Percentiles rank a stretch among this genome's conserved stretches.
Evolutionary conservation across 2,329 filamentous ascomycete species (phyloP).

Genomic region (Aspergillus brasiliensis): DNA sequence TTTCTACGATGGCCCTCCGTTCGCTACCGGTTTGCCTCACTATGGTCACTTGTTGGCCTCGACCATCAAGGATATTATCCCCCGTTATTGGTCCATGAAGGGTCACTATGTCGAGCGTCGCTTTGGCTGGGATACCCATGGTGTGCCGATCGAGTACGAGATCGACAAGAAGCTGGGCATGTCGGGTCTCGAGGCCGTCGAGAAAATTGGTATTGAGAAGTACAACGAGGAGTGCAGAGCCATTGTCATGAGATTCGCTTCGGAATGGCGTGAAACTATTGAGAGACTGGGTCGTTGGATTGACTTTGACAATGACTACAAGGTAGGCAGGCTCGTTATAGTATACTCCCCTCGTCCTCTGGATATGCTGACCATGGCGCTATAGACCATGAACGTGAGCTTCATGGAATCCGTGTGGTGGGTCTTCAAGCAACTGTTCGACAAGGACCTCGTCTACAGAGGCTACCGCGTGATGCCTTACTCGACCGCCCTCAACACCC

Average conservation of each 20-base stretch:
- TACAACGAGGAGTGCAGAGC: slow-evolving; percentile 91
- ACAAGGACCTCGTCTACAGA: slow-evolving; percentile 86
- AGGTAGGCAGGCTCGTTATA: slow-evolving; percentile 53
- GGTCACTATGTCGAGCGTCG: slow-evolving; percentile 88
- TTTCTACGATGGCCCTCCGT: slow-evolving; percentile 88
- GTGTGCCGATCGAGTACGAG: slow-evolving; percentile 92
- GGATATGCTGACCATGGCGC: slow-evolving; percentile 7
- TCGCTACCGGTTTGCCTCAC: slow-evolving; percentile 70
- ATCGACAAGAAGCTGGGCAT: slow-evolving; percentile 96
- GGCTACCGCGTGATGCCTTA: slow-evolving; percentile 94
- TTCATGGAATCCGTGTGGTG: slow-evolving; percentile 98
- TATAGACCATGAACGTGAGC: slow-evolving; percentile 82
- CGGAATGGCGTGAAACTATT: slow-evolving; percentile 85
- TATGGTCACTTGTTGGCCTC: slow-evolving; percentile 82
- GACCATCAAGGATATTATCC: slow-evolving; percentile 96
- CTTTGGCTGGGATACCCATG: slow-evolving; percentile 96
- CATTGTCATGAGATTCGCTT: slow-evolving; percentile 88
- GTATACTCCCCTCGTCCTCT: background rate
- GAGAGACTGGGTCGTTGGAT: slow-evolving; percentile 93
- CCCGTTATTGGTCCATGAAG: slow-evolving; percentile 97
- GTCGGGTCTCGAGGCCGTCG: slow-evolving; percentile 82
- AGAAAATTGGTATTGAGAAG: slow-evolving; percentile 79
- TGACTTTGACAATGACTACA: slow-evolving; percentile 97
- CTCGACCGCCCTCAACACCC: slow-evolving; percentile 85
- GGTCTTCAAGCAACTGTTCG: slow-evolving; percentile 91